Conservation (phyloP, 2,329 filamentous ascomycete genomes). For the Elsinoe batatas region DNA sequence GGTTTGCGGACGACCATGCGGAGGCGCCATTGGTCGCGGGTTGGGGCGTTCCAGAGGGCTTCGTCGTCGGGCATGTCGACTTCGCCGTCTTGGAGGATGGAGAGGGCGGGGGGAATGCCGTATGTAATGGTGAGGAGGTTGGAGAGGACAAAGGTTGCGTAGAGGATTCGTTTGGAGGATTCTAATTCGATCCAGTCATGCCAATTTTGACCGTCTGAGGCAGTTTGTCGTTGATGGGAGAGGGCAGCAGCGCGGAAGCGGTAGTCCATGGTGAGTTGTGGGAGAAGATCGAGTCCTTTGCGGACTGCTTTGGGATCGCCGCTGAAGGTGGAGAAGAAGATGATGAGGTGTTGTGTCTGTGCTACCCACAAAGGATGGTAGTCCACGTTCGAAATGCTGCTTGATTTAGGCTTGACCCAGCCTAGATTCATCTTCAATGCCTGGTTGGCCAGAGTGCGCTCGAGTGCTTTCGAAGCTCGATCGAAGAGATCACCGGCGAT, state of each 20-base stretch:
- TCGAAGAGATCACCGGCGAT: slow-evolving; percentile 21
- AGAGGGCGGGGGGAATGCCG: slow-evolving; percentile 26
- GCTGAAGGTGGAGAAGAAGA: slow-evolving; percentile 12
- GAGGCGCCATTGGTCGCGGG: slow-evolving; percentile 17
- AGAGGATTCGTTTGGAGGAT: slow-evolving; percentile 17
- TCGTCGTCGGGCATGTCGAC: slow-evolving; percentile 28
- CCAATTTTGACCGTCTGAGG: slow-evolving; percentile 4
- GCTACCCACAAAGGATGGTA: slow-evolving; percentile 21
- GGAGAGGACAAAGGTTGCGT: slow-evolving; percentile 26
- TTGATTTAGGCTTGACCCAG: slow-evolving; percentile 12
- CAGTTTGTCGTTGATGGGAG: slow-evolving; percentile 8
- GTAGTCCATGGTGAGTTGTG: slow-evolving; percentile 4
- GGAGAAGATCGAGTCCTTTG: slow-evolving; percentile 2
- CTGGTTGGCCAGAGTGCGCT: slow-evolving; percentile 6
- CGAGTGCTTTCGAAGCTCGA: slow-evolving; percentile 15
- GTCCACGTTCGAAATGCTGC: slow-evolving; percentile 14
- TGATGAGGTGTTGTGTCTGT: slow-evolving; percentile 21
- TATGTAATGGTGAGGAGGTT: slow-evolving; percentile 27
- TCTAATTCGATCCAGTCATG: slow-evolving; percentile 10
- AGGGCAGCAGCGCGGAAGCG: background rate
- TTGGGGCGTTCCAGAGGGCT: slow-evolving; percentile 25
- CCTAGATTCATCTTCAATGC: slow-evolving; percentile 8
- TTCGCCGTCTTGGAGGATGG: slow-evolving; percentile 26
- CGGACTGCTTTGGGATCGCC: slow-evolving; percentile 11
- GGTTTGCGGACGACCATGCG: slow-evolving; percentile 6